phyloP scores from a whole-genome alignment of 2,329 filamentous ascomycete species.

The Sclerotinia sclerotiorum region DNA sequence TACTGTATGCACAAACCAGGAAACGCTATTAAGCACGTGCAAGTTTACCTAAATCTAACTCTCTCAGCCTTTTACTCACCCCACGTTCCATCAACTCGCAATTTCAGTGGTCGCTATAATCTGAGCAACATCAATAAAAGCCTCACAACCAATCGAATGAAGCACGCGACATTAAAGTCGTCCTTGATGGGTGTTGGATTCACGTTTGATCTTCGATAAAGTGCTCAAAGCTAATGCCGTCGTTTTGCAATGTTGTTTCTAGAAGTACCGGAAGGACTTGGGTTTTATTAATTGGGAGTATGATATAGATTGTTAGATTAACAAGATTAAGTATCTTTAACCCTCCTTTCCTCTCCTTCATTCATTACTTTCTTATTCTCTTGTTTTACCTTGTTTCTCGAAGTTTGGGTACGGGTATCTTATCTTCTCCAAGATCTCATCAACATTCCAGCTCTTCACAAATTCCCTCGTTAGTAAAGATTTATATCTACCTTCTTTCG shows the following conservation, averaged over 20 bases:
- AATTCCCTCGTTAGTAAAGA: neutral
- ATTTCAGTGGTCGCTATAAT: conserved; percentile 6
- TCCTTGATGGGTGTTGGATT: neutral
- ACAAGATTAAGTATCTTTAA: neutral
- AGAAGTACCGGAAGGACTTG: neutral
- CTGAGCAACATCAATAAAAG: conserved; percentile 7
- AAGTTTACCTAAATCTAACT: neutral
- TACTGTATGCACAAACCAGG: neutral
- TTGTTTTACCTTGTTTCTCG: neutral
- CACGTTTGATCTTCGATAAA: conserved; percentile 5
- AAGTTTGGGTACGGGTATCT: neutral
- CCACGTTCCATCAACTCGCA: conserved; percentile 13
- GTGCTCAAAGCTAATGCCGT: conserved; percentile 5
- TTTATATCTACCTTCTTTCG: neutral
- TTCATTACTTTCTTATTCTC: neutral
- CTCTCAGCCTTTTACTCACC: neutral
- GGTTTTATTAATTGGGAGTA: neutral
- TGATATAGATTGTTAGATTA: conserved; percentile 12
- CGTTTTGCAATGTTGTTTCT: neutral
- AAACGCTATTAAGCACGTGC: neutral
- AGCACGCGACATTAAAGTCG: conserved; percentile 23
- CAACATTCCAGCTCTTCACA: neutral
- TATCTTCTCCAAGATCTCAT: neutral
- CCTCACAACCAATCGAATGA: conserved; percentile 23
- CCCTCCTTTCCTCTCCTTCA: neutral